Percentiles rank a stretch among this genome's conserved stretches.
Evolutionary conservation across 176 grass and related monocot genomes (phyloP).

Genomic region (Triticum urartu): DNA sequence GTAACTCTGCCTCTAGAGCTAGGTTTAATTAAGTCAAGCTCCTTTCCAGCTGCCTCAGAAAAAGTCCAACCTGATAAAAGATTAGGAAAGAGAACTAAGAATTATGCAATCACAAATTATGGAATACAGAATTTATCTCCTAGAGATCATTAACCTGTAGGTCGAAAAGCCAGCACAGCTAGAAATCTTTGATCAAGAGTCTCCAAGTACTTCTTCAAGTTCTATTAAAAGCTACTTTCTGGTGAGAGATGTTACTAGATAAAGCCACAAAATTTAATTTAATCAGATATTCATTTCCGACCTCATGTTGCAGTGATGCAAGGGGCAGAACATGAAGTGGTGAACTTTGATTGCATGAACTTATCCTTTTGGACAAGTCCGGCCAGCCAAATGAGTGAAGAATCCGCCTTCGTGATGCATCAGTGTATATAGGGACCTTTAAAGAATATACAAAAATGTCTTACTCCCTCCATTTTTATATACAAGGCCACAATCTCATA

Average conservation of each 20-base stretch:
- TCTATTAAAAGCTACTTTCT: constrained; percentile 35
- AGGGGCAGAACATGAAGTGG: constrained; percentile 73
- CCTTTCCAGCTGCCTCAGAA: constrained; percentile 51
- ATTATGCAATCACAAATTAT: constrained; percentile 3
- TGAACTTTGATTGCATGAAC: constrained; percentile 51
- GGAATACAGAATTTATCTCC: background rate
- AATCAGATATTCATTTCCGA: constrained; percentile 28
- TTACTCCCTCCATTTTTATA: background rate
- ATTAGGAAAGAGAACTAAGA: constrained; percentile 16
- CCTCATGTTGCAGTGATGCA: constrained; percentile 63
- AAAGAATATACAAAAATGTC: constrained; percentile 7
- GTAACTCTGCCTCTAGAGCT: constrained; percentile 59
- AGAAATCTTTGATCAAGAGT: constrained; percentile 51
- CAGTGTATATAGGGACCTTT: constrained; percentile 68
- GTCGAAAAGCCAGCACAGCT: constrained; percentile 69
- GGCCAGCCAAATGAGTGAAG: constrained; percentile 73
- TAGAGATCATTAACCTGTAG: constrained; percentile 54
- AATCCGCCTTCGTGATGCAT: constrained; percentile 73
- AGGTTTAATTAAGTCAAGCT: constrained; percentile 78
- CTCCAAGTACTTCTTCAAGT: constrained; percentile 57
- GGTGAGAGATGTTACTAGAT: constrained; percentile 23
- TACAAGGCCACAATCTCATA: no score
- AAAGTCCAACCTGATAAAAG: constrained; percentile 69
- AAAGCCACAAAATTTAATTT: constrained; percentile 8
- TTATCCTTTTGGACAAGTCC: constrained; percentile 57